Percentiles rank a stretch among this genome's conserved stretches.
Evolutionary conservation across 176 grass and related monocot genomes (phyloP).

Genomic region (Urochloa ruziziensis): DNA sequence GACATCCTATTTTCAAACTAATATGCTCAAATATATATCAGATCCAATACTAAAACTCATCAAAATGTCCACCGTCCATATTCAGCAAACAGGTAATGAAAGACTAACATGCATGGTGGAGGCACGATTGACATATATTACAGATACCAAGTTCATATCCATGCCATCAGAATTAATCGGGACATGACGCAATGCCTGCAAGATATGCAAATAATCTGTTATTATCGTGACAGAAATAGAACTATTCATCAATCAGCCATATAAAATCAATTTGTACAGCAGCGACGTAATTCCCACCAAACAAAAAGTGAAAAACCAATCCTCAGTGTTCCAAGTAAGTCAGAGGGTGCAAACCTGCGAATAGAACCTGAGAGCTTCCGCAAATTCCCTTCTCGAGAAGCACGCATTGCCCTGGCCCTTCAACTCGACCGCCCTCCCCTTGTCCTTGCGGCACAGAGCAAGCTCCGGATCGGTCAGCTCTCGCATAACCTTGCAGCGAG

Average conservation of each 20-base stretch:
- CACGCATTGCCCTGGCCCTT: constrained; percentile 67
- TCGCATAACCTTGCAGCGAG: constrained; percentile 45
- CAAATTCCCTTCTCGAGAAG: constrained; percentile 64
- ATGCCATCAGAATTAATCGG: constrained; percentile 43
- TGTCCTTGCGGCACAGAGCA: constrained; percentile 78
- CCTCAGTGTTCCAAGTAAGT: background rate
- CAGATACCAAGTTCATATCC: constrained; percentile 54
- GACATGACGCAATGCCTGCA: constrained; percentile 64
- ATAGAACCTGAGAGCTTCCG: constrained; percentile 66
- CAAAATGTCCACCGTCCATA: background rate
- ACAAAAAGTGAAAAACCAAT: background rate
- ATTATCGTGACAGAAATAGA: constrained; percentile 20
- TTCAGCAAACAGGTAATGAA: constrained; percentile 14
- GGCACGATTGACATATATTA: constrained; percentile 83
- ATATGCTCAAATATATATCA: background rate
- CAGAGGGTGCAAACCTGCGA: constrained; percentile 52
- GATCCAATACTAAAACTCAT: background rate
- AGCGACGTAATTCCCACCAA: background rate
- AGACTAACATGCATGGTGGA: constrained; percentile 84
- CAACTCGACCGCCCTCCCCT: constrained; percentile 51
- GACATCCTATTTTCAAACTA: background rate
- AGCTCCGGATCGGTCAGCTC: constrained; percentile 64
- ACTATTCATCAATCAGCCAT: background rate
- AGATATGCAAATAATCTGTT: constrained; percentile 31
- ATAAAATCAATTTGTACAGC: constrained; percentile 9